Conservation (phyloP, 1,284 basidiomycete species). For the Trametes sp. region DNA sequence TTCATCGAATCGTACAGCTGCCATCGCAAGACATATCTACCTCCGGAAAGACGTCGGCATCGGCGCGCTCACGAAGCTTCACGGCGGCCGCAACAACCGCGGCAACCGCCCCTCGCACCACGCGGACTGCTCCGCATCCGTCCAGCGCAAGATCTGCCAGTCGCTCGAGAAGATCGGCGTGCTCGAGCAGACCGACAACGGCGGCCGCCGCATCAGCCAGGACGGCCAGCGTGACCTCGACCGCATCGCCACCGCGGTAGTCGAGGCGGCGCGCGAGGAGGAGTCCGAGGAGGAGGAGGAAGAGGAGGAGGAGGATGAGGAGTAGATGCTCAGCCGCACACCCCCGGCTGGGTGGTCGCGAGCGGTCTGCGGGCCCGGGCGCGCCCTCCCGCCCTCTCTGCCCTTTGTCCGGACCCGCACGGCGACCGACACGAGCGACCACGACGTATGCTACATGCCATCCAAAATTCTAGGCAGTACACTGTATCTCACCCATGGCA, state of each 20-base stretch:
- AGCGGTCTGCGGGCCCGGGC: slow-evolving; percentile 24
- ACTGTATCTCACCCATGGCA: slow-evolving; percentile 31
- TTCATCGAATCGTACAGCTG: slow-evolving; percentile 62
- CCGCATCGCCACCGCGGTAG: slow-evolving; percentile 97
- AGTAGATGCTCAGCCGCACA: slow-evolving; percentile 41
- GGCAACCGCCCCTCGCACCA: slow-evolving; percentile 97
- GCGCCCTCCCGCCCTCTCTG: slow-evolving; percentile 6
- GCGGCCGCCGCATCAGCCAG: slow-evolving; percentile 95
- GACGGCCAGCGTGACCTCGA: slow-evolving; percentile 98
- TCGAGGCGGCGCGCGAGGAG: slow-evolving; percentile 87
- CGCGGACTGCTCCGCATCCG: slow-evolving; percentile 84
- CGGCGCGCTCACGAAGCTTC: slow-evolving; percentile 95
- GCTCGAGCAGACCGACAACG: slow-evolving; percentile 92
- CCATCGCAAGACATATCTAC: slow-evolving; percentile 99
- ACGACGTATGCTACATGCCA: slow-evolving; percentile 38
- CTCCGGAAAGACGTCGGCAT: slow-evolving; percentile 99
- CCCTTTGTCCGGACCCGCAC: slow-evolving; percentile 13
- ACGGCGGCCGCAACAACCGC: slow-evolving; percentile 95
- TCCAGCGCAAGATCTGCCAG: slow-evolving; percentile 94
- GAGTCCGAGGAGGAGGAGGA: slow-evolving; percentile 90
- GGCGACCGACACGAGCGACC: slow-evolving; percentile 25
- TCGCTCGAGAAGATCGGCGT: slow-evolving; percentile 99
- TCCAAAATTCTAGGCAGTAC: slow-evolving; percentile 37
- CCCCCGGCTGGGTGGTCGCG: slow-evolving; percentile 19
- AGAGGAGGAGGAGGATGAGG: slow-evolving; percentile 74